Base-by-base conservation (phyloP, 2,329 filamentous ascomycete species). In the Pseudogymnoascus sp. region DNA sequence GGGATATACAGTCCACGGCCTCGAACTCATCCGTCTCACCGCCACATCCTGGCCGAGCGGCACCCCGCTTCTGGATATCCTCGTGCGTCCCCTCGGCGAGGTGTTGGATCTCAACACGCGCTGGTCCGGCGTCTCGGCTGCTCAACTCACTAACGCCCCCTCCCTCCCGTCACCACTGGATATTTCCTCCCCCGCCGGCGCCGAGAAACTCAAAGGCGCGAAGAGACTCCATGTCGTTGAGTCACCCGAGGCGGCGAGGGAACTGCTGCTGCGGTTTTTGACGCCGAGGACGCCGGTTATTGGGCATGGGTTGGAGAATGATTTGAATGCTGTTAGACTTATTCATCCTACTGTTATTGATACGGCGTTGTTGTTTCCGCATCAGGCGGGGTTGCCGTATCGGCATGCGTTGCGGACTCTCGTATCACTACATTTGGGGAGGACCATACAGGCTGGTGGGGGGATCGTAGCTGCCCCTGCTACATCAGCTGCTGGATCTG, bases 301-400 rank as follows among this genome's bases (percentile, higher is more conserved):
- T 56, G 95, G 95, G 0, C 95, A 99, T 74, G 93, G 91, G 0
- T 84, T 97, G 7, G 95, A 99, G 71, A 99, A 99, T 72, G 95
- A 99, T 71, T 83, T 99, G 63, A 97, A 96, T 73, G 85, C 88
- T 2, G 81, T 89, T 42, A 89, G 93, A 37, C 83, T 97, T 60
- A 87, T 96, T 50, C 95, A 97, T 70, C 90, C 89, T 0, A 89
- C 84, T 0, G 81, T 97, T 62, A 84, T 97, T 70, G 93, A 97
- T 74, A 97, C 93, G 0, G 86, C 91, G 0, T 77, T 97, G 0
- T 81, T 97, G 0, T 99, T 85, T 73, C 92, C 93, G 0, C 91
- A 96, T 71, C 85, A 81, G 12, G 79, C 79, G 14, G 91, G 92
- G 1, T 78, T 97, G 1, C 95, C 95, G 0, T 82, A 87, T 62